Evolutionary conservation across 2,329 filamentous ascomycete species (phyloP).

Genomic region (Fusarium pininemorale): DNA sequence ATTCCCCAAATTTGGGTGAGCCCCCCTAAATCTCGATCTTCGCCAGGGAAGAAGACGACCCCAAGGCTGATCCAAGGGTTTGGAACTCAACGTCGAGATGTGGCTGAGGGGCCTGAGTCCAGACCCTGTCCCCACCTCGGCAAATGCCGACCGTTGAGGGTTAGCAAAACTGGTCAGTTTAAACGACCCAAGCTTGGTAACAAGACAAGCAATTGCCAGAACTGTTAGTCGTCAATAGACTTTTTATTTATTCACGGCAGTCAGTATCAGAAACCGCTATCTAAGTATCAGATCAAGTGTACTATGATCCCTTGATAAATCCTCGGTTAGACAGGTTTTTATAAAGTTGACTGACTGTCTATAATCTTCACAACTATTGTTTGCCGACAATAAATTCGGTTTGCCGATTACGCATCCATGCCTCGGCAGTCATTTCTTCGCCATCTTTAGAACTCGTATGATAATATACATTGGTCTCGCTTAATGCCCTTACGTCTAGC

Average conservation of each 20-base stretch:
- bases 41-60: slow-evolving; percentile 14
- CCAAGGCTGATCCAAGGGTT: slow-evolving; percentile 22
- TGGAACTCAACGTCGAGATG: slow-evolving; percentile 28
- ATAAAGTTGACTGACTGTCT: not conserved
- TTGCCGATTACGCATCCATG: not conserved
- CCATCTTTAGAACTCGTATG: not conserved
- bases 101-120: slow-evolving; percentile 33
- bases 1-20: slow-evolving; percentile 8
- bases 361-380: not conserved
- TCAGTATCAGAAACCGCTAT: not conserved
- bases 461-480: not conserved
- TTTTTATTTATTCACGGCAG: not conserved
- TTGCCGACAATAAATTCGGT: not conserved
- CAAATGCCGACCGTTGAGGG: slow-evolving; percentile 34
- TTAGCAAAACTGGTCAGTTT: not conserved
- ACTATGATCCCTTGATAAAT: not conserved
- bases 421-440: slow-evolving; percentile 3
- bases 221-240: not conserved
- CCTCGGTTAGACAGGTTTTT: not conserved
- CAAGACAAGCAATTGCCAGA: not conserved
- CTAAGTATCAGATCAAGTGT: not conserved
- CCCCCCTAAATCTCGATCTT: slow-evolving; percentile 30
- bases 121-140: slow-evolving; percentile 28
- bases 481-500: not conserved
- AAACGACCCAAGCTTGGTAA: not conserved